phyloP scores from a whole-genome alignment of 2,329 filamentous ascomycete species.

The Epichloe aotearoae region DNA sequence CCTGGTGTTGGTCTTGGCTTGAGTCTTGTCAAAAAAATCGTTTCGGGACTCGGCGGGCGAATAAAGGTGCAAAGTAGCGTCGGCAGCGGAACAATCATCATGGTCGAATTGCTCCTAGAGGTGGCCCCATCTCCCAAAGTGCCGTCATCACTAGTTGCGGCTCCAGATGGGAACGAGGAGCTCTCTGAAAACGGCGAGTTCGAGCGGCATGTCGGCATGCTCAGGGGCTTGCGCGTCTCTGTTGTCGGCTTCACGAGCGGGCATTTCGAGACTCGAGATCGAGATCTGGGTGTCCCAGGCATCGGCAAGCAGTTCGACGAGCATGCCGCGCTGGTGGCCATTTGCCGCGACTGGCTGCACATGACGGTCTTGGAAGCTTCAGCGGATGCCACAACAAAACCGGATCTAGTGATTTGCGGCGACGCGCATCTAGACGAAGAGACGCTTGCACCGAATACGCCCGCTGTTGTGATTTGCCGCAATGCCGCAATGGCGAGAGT shows the following conservation, averaged over 20 bases:
- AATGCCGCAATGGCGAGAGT: conserved; percentile 16
- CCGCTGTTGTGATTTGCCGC: conserved; percentile 21
- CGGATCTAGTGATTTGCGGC: conserved; percentile 15
- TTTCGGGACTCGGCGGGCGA: conserved; percentile 42
- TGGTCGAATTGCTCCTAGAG: conserved; percentile 19
- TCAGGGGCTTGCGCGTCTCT: conserved; percentile 19
- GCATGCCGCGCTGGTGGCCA: conserved; percentile 6
- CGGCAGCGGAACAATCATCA: conserved; percentile 23
- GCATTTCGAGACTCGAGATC: background rate
- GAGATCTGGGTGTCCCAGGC: background rate
- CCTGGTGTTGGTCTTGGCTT: conserved; percentile 52
- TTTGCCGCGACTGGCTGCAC: conserved; percentile 21
- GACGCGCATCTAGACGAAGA: background rate
- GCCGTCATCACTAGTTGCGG: background rate
- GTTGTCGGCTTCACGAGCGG: conserved; percentile 11
- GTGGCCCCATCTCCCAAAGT: background rate
- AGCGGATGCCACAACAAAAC: conserved; percentile 5
- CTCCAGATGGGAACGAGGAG: background rate
- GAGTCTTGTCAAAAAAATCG: conserved; percentile 48
- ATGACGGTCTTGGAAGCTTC: conserved; percentile 14
- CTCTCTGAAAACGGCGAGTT: conserved; percentile 8
- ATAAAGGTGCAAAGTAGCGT: conserved; percentile 40
- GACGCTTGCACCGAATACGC: conserved; percentile 3
- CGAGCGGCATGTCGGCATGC: conserved; percentile 13
- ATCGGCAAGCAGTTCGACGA: background rate